Base-by-base conservation (phyloP, 2,329 filamentous ascomycete species). In the Metarhizium robertsii region DNA sequence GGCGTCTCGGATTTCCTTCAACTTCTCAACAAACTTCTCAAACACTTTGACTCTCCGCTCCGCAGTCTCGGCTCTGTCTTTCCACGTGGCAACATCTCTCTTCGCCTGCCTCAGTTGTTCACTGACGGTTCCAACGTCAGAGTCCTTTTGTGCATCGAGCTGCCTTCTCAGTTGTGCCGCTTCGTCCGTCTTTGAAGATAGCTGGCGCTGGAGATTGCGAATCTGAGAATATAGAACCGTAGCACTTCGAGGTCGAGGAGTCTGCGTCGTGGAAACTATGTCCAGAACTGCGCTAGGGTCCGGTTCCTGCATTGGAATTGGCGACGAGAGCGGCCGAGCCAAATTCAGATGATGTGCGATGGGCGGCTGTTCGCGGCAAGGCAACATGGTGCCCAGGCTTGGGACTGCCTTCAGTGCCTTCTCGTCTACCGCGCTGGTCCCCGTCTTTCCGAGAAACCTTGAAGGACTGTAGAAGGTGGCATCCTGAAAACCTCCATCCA, bases 11-110 rank as follows among this genome's bases (percentile, higher is more conserved):
- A 72, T 68, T 2, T 61, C 66, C 50, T 65, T 65, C 36, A 75
- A 45, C 29, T 66, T 65, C 14, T 64, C 57, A 3, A 70, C 71
- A 57, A 78, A 75, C 45, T 68, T 66, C 62, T 80, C 73, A 57
- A 79, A 74, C 29, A 76, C 72, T 4, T 72, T 70, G 18, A 84
- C 64, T 51, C 77, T 72, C 57, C 69, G 73, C 68, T 86, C 82
- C 0, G 81, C 81, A 4, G 73, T 70, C 61, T 81, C 75, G 0
- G 83, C 83, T 36, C 80, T 71, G 36, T 71, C 73, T 59, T 72
- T 77, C 83, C 83, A 86, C 58, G 69, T 72, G 0, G 60, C 60
- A 4, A 63, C 57, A 29, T 71, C 68, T 13, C 62, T 61, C 36
- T 62, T 67, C 1, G 69, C 67, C 38, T 66, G 67, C 20, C 75